A percentile compares a stretch with the other conserved stretches of the same genome.
Conservation (phyloP, 164 flowering plant genomes). For the Chimonanthus salicifolius region DNA sequence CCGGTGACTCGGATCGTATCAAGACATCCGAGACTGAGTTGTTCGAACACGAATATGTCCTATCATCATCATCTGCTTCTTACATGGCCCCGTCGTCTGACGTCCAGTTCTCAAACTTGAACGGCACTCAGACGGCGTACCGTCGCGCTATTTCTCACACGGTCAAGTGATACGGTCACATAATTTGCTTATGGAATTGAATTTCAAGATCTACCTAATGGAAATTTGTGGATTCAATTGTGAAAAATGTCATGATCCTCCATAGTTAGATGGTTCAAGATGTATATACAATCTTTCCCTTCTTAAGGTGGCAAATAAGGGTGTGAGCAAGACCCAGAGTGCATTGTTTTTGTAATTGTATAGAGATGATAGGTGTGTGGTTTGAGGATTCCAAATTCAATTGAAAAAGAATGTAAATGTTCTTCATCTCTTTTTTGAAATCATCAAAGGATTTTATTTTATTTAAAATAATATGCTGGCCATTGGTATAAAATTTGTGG, state of each 20-base stretch:
- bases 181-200: background rate
- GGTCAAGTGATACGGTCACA: background rate
- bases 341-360: background rate
- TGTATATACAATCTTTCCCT: background rate
- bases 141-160: constrained; percentile 1
- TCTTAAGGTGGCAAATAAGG: constrained; percentile 3
- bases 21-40: constrained; percentile 32
- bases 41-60: constrained; percentile 23
- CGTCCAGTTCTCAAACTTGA: background rate
- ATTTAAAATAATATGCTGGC: no score
- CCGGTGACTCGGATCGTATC: constrained; percentile 73
- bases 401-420: no score
- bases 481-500: no score
- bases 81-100: constrained; percentile 17
- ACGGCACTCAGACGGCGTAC: background rate
- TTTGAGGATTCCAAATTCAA: background rate
- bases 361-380: background rate
- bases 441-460: no score
- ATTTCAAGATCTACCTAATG: background rate
- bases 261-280: background rate
- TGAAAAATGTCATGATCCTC: background rate
- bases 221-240: background rate
- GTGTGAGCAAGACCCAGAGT: background rate
- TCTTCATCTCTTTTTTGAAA: no score
- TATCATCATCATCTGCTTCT: constrained; percentile 14